phyloP scores from a whole-genome alignment of 225 moss, liverwort and hornwort species.

The Thuidium tamariscinum region DNA sequence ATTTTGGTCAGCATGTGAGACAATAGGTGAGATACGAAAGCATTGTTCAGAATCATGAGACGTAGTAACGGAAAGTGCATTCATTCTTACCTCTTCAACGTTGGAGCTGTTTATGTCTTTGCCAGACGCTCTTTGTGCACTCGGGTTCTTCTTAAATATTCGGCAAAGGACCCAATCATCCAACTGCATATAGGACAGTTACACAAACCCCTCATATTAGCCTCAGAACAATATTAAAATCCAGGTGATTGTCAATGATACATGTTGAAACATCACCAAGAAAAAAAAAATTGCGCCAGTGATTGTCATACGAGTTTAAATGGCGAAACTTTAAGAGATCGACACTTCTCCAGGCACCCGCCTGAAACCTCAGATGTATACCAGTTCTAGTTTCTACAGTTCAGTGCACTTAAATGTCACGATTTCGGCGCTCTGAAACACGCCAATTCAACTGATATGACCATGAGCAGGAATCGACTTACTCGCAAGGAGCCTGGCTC shows the following conservation, averaged over 20 bases:
- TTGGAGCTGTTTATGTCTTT: slow-evolving; percentile 55
- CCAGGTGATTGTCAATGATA: background rate
- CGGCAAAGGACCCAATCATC: slow-evolving; percentile 99
- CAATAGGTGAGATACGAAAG: background rate
- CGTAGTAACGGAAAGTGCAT: background rate
- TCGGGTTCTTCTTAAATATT: slow-evolving; percentile 85
- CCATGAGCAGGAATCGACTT: background rate
- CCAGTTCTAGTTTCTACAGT: background rate
- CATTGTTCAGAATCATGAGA: background rate
- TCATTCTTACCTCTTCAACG: slow-evolving; percentile 52
- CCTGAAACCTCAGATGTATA: background rate
- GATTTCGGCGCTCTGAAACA: background rate
- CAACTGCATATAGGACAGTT: slow-evolving; percentile 38
- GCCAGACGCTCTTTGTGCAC: slow-evolving; percentile 46
- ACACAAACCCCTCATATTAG: background rate
- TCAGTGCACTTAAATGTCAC: background rate
- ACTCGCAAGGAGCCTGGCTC: slow-evolving; percentile 79
- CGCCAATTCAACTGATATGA: background rate
- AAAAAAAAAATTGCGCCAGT: background rate
- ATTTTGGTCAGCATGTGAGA: background rate
- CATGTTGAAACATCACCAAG: background rate
- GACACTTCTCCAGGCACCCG: background rate
- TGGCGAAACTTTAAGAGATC: background rate
- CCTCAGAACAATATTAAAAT: background rate
- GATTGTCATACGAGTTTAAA: background rate